Evolutionary conservation across 257 asterid genomes (phyloP).

Genomic region (Hygrophila difformis): DNA sequence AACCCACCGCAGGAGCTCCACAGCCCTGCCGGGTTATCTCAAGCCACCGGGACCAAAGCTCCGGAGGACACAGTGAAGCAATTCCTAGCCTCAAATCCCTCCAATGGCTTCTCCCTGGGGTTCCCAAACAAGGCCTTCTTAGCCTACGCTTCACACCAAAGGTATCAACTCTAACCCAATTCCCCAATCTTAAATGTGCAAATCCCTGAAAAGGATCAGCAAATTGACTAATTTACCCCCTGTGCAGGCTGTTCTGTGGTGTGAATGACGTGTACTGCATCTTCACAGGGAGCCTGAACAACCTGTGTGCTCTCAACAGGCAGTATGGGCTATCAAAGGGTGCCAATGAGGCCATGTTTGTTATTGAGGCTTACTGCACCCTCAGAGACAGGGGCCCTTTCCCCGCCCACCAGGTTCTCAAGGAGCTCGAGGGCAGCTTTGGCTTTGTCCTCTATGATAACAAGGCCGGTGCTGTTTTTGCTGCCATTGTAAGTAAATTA

Average conservation of each 20-base stretch:
- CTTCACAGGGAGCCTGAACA: slow-evolving; percentile 62
- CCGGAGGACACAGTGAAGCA: slow-evolving; percentile 51
- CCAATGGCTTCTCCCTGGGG: slow-evolving; percentile 42
- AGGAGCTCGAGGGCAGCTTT: slow-evolving; percentile 82
- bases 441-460: slow-evolving; percentile 87
- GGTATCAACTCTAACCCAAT: too few relatives aligned
- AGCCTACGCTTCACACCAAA: slow-evolving; percentile 44
- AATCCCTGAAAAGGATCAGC: background rate
- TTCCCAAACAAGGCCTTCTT: slow-evolving; percentile 55
- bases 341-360: slow-evolving; percentile 63
- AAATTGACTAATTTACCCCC: background rate
- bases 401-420: slow-evolving; percentile 90
- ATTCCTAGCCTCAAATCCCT: slow-evolving; percentile 44
- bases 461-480: slow-evolving; percentile 59
- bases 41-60: slow-evolving; percentile 18
- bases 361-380: slow-evolving; percentile 80
- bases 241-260: slow-evolving; percentile 69
- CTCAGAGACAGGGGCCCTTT: slow-evolving; percentile 86
- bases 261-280: slow-evolving; percentile 73
- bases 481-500: slow-evolving; percentile 76
- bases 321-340: slow-evolving; percentile 78
- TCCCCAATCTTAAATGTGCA: too few relatives aligned
- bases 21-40: slow-evolving; percentile 43
- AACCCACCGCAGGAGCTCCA: slow-evolving; percentile 76
- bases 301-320: slow-evolving; percentile 58